Percentiles rank a stretch among this genome's conserved stretches.
These are phyloP conservation scores for Thyridium curvatum DNA, from an alignment of 2,329 filamentous ascomycete species.

Conservation along the genomic window DNA sequence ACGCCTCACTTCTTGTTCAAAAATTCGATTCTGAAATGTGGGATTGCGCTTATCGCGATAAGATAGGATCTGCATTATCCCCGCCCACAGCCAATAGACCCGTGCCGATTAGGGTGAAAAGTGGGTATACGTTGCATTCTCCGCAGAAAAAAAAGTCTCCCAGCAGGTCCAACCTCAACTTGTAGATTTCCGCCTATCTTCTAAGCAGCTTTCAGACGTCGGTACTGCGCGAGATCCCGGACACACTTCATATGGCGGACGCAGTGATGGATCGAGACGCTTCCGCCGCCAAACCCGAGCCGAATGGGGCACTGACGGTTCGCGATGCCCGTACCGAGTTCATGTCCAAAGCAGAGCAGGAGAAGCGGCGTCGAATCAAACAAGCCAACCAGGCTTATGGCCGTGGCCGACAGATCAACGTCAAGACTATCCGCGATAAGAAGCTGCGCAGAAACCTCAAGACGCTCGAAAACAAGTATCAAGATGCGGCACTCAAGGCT, in stretches of 20 bases:
- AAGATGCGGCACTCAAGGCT: constrained; percentile 72
- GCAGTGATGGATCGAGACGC: constrained; percentile 25
- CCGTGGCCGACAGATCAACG: constrained; percentile 68
- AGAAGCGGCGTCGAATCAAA: constrained; percentile 44
- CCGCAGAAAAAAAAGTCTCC: too few relatives aligned
- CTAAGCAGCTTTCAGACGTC: too few relatives aligned
- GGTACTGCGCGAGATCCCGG: too few relatives aligned
- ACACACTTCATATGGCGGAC: constrained; percentile 3
- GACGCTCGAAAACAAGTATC: constrained; percentile 73
- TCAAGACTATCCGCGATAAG: constrained; percentile 75
- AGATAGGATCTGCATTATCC: not conserved
- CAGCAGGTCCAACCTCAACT: too few relatives aligned
- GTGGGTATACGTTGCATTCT: not conserved
- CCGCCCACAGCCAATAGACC: not conserved
- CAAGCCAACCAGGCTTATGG: constrained; percentile 75
- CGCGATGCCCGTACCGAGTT: constrained; percentile 45
- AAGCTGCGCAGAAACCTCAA: constrained; percentile 80
- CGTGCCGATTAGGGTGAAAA: not conserved
- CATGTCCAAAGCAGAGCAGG: constrained; percentile 41
- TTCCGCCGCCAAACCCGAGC: constrained; percentile 22
- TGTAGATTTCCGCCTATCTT: too few relatives aligned
- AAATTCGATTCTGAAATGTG: not conserved
- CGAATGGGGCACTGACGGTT: constrained; percentile 48
- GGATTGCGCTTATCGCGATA: not conserved
- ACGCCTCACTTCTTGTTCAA: not conserved